phyloP scores from a whole-genome alignment of 257 asterid genomes.

The Handroanthus guayacan region DNA sequence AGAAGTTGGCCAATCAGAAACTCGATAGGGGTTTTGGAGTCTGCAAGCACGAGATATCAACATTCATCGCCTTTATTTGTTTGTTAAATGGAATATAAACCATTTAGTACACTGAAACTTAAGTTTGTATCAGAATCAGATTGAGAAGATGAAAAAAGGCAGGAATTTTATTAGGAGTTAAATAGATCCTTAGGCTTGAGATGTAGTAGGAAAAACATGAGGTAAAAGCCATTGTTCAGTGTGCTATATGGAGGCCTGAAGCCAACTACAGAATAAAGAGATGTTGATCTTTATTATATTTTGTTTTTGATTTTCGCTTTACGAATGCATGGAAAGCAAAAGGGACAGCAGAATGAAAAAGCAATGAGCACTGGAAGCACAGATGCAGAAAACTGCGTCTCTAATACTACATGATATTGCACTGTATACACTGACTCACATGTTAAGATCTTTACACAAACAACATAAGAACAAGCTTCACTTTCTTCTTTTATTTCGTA shows the following conservation, averaged over 20 bases:
- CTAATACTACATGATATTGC: constrained; percentile 18
- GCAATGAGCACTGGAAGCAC: constrained; percentile 18
- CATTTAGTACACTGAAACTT: constrained; percentile 9
- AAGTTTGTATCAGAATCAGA: constrained; percentile 6
- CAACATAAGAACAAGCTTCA: constrained; percentile 7
- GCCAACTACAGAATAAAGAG: constrained; percentile 11
- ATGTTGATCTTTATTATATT: constrained; percentile 20
- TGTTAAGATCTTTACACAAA: constrained; percentile 16
- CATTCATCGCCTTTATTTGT: constrained; percentile 10
- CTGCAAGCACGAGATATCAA: constrained; percentile 20
- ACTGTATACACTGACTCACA: constrained; percentile 4
- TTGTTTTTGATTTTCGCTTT: constrained; percentile 8
- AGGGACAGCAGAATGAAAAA: background rate
- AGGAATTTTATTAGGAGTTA: constrained; percentile 7
- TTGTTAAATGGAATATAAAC: background rate
- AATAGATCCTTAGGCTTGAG: constrained; percentile 10
- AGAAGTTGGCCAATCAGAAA: constrained; percentile 32
- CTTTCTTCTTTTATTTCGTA: constrained; percentile 18
- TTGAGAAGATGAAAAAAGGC: constrained; percentile 7
- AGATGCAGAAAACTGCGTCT: constrained; percentile 29
- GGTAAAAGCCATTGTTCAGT: constrained; percentile 2
- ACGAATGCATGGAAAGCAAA: constrained; percentile 14
- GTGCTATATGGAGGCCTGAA: constrained; percentile 8
- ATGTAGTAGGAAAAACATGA: background rate
- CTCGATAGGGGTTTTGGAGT: constrained; percentile 18